Base-by-base conservation (phyloP, 164 flowering plant genomes). In the Chimonanthus praecox region DNA sequence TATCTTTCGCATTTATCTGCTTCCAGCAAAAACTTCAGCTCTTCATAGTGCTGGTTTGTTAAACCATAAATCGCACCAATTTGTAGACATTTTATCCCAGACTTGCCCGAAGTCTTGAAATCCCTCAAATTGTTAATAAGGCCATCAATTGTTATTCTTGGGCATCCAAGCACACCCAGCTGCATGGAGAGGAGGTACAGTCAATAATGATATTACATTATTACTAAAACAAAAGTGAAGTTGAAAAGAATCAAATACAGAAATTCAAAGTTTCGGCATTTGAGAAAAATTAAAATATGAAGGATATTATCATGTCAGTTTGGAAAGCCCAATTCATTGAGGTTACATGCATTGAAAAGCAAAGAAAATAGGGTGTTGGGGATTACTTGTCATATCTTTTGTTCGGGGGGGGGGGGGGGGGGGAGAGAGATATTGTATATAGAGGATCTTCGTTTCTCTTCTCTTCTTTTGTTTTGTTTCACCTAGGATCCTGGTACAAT, bases 111-210 rank as follows among this genome's bases (percentile, higher is more conserved):
- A 54, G 82, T 79, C 69, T 85, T 87, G 62, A 84, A 80, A 64
- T 70, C 82, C 82, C 77, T 91, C 62, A 95, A 68, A 77, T 54
- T 84, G 67, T 72, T 80, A 44, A 92, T 49, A 33, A 95, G 74
- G n/a, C 89, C 91, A 15, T 93, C 91, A 64, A 92, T 78, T 73
- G 82, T 87, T 51, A 95, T 82, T 80, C 85, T 80, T 69, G 88
- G 84, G 78, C 98, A 92, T 67, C 92, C 97, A 62, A 94, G 89
- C 69, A 95, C 92, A 81, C 83, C 75, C 73, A 93, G 82, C 99
- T 95, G 92, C 84, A 87, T 64, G 16, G 60, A 74, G 51, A 69
- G 20, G n/a, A 8, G 3, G 20, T 16, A 63, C 44, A 21, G 8
- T 63, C 60, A 54, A 7, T 54, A 54, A 54, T 54, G 11, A 54